These are phyloP conservation scores for Stemphylium beticola DNA, from an alignment of 2,329 filamentous ascomycete species.

Conservation along the genomic window DNA sequence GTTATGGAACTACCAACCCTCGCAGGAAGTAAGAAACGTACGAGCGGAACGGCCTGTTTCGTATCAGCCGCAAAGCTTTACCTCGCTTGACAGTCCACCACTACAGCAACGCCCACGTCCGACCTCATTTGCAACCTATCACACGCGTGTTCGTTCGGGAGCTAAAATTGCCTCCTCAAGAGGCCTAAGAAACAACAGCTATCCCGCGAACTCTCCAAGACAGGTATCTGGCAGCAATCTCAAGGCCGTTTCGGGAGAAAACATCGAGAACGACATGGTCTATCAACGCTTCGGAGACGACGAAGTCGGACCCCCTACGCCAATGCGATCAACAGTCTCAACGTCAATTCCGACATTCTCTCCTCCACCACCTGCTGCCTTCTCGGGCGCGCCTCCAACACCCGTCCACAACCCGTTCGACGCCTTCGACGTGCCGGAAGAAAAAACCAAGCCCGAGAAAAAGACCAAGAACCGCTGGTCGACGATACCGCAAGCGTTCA, in stretches of 20 bases:
- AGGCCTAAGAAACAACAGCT: conserved; percentile 32
- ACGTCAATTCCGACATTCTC: conserved; percentile 5
- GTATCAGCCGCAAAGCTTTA: conserved; percentile 22
- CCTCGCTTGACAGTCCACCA: conserved; percentile 25
- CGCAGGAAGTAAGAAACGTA: conserved; percentile 6
- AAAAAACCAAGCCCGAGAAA: conserved; percentile 26
- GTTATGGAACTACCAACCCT: conserved; percentile 20
- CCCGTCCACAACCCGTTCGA: conserved; percentile 13
- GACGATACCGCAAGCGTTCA: conserved; percentile 30
- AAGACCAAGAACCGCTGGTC: conserved; percentile 34
- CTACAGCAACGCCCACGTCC: conserved; percentile 28
- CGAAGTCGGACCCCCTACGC: conserved; percentile 29
- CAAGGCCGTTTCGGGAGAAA: conserved; percentile 29
- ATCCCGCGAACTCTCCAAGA: conserved; percentile 29
- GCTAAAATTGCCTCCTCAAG: conserved; percentile 40
- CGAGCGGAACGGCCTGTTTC: conserved; percentile 19
- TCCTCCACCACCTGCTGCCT: conserved; percentile 6
- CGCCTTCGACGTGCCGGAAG: conserved; percentile 1
- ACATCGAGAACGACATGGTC: conserved; percentile 30
- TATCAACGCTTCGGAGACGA: conserved; percentile 24
- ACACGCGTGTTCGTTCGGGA: conserved; percentile 32
- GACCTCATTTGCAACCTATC: conserved; percentile 33
- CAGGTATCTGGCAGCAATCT: conserved; percentile 25
- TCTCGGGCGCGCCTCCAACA: conserved; percentile 17
- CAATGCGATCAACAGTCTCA: conserved; percentile 15